Base-by-base conservation (phyloP, 306 rosid species). In the Clitoria ternatea region DNA sequence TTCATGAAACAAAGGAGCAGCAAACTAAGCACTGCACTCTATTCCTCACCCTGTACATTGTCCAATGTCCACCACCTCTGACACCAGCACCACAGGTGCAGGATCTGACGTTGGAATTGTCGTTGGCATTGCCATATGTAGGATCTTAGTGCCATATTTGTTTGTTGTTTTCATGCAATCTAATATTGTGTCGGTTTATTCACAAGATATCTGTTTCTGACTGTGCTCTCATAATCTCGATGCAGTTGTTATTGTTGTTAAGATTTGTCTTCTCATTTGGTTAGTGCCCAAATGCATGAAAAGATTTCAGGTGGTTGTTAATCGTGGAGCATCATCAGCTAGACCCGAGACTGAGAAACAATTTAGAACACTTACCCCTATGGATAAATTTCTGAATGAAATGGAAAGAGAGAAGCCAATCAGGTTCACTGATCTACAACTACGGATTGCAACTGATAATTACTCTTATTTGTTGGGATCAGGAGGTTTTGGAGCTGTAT, bases 401-500 rank as follows among this genome's bases (percentile, higher is more conserved):
- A 33, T 68, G 23, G 62, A 50, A 52, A 50, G 5, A 13, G 49
- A 68, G 37, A 50, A 52, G 36, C 61, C 48, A 68, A 53, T 66
- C 18, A 66, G 45, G 32, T 66, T 66, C 15, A 66, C 60, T 6
- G 10, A 19, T 17, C 32, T 29, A 7, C 45, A 30, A 20, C 48
- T 66, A 18, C 11, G 61, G 47, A 60, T 48, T 9, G 85, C 81
- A 20, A 81, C 81, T 2, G 61, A 66, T 11, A 49, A 66, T 18
- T 79, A 56, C 59, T 24, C 75, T 7, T 57, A 57, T 20, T 10
- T 57, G 36, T 50, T 79, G 17, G 87, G 87, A 0, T 60, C 77
- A 1, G 79, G 85, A 35, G 77, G 81, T 3, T 77, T 74, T 1
- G 83, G 85, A 36, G 7, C 15, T n/a, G 75, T 81, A 27, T 84